A percentile compares a stretch with the other conserved stretches of the same genome.
These are phyloP conservation scores for Diaporthe citri DNA, from an alignment of 2,329 filamentous ascomycete species.

Conservation along the genomic window DNA sequence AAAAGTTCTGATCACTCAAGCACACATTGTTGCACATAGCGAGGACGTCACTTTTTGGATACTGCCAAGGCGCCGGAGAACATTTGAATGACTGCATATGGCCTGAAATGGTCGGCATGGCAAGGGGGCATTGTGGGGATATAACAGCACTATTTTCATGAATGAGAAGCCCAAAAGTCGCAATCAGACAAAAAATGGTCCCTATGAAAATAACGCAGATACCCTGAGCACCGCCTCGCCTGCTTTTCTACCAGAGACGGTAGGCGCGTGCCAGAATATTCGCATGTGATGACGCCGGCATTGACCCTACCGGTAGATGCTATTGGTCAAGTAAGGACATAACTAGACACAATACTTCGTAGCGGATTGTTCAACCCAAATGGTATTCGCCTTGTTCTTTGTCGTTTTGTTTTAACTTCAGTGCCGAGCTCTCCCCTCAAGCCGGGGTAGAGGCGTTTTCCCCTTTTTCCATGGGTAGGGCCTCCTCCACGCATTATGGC, in stretches of 20 bases:
- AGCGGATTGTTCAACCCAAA: background rate
- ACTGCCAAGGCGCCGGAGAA: background rate
- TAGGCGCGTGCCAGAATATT: background rate
- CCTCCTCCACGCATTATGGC: background rate
- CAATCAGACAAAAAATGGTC: background rate
- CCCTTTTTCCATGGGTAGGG: too few species aligned
- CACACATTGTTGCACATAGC: conserved; percentile 15
- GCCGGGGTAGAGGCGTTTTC: background rate
- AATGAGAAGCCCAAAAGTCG: background rate
- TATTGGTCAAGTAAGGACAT: background rate
- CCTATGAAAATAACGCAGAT: background rate
- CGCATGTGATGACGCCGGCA: background rate
- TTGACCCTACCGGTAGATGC: background rate
- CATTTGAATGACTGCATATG: background rate
- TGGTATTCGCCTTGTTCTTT: background rate
- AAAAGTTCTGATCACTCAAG: background rate
- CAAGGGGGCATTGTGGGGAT: background rate
- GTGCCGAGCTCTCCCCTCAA: background rate
- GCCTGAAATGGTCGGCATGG: background rate
- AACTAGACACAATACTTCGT: background rate
- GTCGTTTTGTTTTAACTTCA: background rate
- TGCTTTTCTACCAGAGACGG: background rate
- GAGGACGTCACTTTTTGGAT: conserved; percentile 4
- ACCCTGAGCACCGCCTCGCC: background rate
- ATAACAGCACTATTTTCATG: conserved; percentile 2